phyloP scores from a whole-genome alignment of 1,139 yeast genomes.

The Pichia sp. region DNA sequence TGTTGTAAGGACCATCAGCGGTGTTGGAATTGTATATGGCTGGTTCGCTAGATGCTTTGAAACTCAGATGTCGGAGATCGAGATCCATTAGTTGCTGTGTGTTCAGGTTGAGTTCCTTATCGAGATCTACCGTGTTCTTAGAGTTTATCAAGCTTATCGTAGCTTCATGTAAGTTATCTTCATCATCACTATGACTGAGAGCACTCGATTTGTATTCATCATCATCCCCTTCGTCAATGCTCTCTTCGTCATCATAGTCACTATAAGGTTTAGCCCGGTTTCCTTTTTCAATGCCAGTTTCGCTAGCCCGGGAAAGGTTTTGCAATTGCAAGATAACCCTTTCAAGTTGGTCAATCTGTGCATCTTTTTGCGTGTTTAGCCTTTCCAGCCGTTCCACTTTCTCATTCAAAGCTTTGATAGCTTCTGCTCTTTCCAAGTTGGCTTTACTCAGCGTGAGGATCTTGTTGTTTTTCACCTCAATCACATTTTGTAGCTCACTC shows the following conservation, averaged over 20 bases:
- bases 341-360: slow-evolving; percentile 10
- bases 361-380: slow-evolving; percentile 2
- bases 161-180: background rate
- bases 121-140: background rate
- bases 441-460: slow-evolving; percentile 10
- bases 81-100: slow-evolving; percentile 16
- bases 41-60: background rate
- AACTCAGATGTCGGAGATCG: slow-evolving; percentile 6
- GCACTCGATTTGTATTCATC: too few species aligned
- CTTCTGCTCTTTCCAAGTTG: slow-evolving; percentile 6
- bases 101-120: slow-evolving; percentile 7
- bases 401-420: slow-evolving; percentile 5
- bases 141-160: slow-evolving; percentile 1
- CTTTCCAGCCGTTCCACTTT: slow-evolving; percentile 5
- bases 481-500: slow-evolving; percentile 3
- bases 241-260: background rate
- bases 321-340: slow-evolving; percentile 8
- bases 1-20: background rate
- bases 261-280: too few species aligned
- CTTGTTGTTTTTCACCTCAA: slow-evolving; percentile 12
- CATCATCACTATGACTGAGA: background rate
- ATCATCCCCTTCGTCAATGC: background rate
- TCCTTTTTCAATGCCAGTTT: background rate
- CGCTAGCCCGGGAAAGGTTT: background rate
- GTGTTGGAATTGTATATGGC: slow-evolving; percentile 7